Evolutionary conservation across 768 basidiomycete species (phyloP).

Genomic region (Leccinum fibrillosum): DNA sequence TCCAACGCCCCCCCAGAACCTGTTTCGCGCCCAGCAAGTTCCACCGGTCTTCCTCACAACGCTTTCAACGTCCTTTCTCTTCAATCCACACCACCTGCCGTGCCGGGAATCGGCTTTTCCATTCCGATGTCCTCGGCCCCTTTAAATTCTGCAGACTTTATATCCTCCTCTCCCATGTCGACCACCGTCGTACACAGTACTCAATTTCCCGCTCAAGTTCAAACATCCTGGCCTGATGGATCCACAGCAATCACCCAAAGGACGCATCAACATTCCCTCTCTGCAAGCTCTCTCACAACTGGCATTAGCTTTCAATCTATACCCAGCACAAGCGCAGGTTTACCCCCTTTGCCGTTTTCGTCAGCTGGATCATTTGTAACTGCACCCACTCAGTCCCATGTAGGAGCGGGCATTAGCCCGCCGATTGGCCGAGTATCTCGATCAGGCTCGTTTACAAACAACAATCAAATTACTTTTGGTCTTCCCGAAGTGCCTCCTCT

Average conservation of each 20-base stretch:
- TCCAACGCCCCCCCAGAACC: conserved; percentile 27
- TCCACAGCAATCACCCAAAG: conserved; percentile 26
- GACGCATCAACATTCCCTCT: conserved; percentile 32
- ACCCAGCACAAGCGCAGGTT: conserved; percentile 28
- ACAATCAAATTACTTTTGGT: conserved; percentile 39
- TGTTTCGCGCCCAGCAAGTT: conserved; percentile 33
- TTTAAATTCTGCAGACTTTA: conserved; percentile 21
- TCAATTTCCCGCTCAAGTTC: conserved; percentile 25
- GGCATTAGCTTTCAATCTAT: conserved; percentile 31
- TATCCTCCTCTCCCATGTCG: conserved; percentile 20
- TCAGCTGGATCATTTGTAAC: conserved; percentile 30
- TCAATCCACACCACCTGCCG: conserved; percentile 13
- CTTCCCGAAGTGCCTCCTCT: conserved; percentile 27
- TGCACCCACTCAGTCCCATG: conserved; percentile 24
- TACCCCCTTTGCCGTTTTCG: conserved; percentile 30
- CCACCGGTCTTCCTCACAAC: conserved; percentile 23
- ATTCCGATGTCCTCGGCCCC: conserved; percentile 21
- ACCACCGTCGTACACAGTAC: conserved; percentile 15
- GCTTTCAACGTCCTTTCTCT: conserved; percentile 25
- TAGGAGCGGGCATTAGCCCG: conserved; percentile 27
- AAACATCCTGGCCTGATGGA: conserved; percentile 30
- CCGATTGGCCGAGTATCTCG: conserved; percentile 54
- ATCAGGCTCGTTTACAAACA: conserved; percentile 52
- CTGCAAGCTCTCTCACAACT: conserved; percentile 26
- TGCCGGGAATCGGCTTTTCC: conserved; percentile 17